These are phyloP conservation scores for Macrophomina pseudophaseolina DNA, from an alignment of 2,329 filamentous ascomycete species.

Conservation along the genomic window DNA sequence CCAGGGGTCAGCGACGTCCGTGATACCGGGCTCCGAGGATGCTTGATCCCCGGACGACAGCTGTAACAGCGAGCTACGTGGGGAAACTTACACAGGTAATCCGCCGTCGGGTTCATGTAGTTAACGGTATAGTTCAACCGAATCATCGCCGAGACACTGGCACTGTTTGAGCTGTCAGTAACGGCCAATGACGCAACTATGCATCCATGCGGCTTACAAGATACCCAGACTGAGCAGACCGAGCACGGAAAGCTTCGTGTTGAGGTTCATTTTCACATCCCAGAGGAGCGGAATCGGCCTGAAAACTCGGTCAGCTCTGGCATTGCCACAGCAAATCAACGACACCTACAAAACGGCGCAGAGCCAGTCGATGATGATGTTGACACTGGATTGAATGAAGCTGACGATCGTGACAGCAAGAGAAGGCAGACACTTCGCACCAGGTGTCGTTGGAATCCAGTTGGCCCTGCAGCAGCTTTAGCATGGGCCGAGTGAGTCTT, in stretches of 20 bases:
- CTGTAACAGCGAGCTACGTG: neutral
- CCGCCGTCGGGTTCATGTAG: conserved; percentile 37
- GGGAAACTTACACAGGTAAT: conserved; percentile 36
- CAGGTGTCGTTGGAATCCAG: neutral
- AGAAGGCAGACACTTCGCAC: conserved; percentile 11
- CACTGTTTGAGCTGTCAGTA: conserved; percentile 24
- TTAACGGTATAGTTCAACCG: conserved; percentile 43
- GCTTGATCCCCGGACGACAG: neutral
- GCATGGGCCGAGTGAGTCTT: neutral
- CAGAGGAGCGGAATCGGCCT: conserved; percentile 35
- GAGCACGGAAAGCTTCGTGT: conserved; percentile 33
- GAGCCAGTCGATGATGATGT: conserved; percentile 45
- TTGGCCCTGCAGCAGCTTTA: neutral
- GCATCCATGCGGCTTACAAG: conserved; percentile 29
- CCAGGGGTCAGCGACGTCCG: neutral
- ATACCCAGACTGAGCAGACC: conserved; percentile 34
- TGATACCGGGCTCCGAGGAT: neutral
- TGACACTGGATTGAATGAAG: conserved; percentile 33
- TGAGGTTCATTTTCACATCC: conserved; percentile 35
- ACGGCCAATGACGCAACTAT: conserved; percentile 28
- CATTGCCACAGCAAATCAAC: neutral
- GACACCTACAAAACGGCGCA: conserved; percentile 38
- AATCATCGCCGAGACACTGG: conserved; percentile 36
- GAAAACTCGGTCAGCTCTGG: neutral
- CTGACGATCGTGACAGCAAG: conserved; percentile 18